Base-by-base conservation (phyloP, 768 basidiomycete species). In the Phanerodontia chrysosporium region DNA sequence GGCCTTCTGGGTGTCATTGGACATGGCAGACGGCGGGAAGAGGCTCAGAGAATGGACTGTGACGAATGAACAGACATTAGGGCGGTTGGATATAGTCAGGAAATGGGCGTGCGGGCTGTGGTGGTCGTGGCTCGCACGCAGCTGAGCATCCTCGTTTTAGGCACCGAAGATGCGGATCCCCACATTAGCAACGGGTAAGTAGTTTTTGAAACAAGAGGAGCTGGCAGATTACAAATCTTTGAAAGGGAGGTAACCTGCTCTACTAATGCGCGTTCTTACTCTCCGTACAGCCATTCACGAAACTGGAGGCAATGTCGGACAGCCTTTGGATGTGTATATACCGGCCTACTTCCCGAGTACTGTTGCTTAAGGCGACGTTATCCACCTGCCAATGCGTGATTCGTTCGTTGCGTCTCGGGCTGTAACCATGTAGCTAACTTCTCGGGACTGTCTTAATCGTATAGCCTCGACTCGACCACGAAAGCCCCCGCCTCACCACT, bases 1-100 rank as follows among this genome's bases (percentile, higher is more conserved):
- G 64, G 90, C 87, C 78, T 85, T 91, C 69, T 75, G 74, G 59
- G 74, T 75, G 72, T 80, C 79, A 61, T 61, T 61, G 66, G 78
- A 79, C 78, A 80, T 80, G 71, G 78, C 73, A 72, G 70, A 57
- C 64, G 48, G 66, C 51, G 60, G n/a, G 57, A 53, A 49, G 51
- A 57, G 48, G 51, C 56, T 66, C 52, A 64, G 61, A 63, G n/a
- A 53, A 51, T 22, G 42, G 51, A 45, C 58, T 27, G 48, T 55
- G 30, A 58, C 51, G 64, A 61, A 55, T 59, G 63, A 51, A 53
- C 58, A 65, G 68, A 65, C 69, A 70, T 70, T 59, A 64, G 69
- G 63, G 51, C 65, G 58, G 49, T 46, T 6, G 56, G 54, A 56
- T 56, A 61, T 51, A 56, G 29, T 49, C 30, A 61, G 54, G 51